Evolutionary conservation across 352 stramenopile species (phyloP), one percentile per base, ranked within the genome.

Genomic region (Globisporangium nunn): DNA sequence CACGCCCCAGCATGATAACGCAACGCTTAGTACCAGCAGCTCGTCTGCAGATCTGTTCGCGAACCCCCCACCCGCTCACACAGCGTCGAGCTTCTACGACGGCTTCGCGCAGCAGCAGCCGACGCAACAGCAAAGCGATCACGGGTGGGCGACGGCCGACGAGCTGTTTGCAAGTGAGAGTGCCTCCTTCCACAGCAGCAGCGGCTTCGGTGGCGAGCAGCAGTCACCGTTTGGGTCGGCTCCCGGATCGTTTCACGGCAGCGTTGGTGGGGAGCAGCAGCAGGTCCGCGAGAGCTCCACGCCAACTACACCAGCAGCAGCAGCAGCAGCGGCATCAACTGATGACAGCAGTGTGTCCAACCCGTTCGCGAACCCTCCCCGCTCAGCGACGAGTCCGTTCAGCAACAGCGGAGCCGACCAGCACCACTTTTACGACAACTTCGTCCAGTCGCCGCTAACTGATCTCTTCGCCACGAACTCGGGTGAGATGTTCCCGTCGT

Each of bases 11-110:
- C 35, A 55, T 10, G 35, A 30, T 18, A 37, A 7, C 15, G 2
- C 37, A 12, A 8, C 35, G n/a, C 30, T 41, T n/a, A 28, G 50
- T 1, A 30, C 50, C n/a, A 46, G 35, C 50, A 55, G 18, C 35
- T 23, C 35, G 2, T 31, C 50, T n/a, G 50, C 50, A 6, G 48
- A 66, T 14, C 23, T 49, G 50, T 66, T 66, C 15, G 55, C 52
- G 10, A 47, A 39, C 44, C 17, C 52, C 8, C 28, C 55, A 23
- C 37, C 18, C 17, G 4, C 50, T 8, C 35, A 46, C 8, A 15
- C 31, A 4, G 43, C 23, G 6, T 15, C 50, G 18, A 58, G 50
- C 39, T 52, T 44, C 39, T 57, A 57, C 31, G 51, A 54, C 40
- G 41, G 41, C 7, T 57, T 63, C 28, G 33, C 15, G 5, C 51